A percentile compares a stretch with the other conserved stretches of the same genome.
These are phyloP conservation scores for Plasmopara viticola DNA, from an alignment of 352 stramenopile genomes.

Conservation along the genomic window DNA sequence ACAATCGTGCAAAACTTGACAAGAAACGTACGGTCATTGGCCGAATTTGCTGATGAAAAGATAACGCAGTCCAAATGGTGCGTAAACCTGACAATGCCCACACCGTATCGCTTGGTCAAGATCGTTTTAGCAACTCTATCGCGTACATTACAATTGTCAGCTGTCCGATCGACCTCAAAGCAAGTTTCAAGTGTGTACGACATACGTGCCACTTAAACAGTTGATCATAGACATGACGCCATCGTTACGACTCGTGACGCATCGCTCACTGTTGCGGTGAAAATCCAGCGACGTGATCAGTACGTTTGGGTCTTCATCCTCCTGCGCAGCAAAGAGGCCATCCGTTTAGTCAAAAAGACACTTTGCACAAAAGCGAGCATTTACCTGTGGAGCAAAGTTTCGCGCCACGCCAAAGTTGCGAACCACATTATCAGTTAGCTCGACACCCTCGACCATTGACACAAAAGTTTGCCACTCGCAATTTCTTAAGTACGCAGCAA, in stretches of 20 bases:
- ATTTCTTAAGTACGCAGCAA: no score
- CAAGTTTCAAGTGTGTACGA: background rate
- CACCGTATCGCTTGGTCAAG: slow-evolving; percentile 77
- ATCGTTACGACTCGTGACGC: slow-evolving; percentile 69
- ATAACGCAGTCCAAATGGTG: slow-evolving; percentile 83
- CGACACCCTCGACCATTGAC: slow-evolving; percentile 21
- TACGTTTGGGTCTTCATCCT: slow-evolving; percentile 61
- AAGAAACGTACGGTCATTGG: slow-evolving; percentile 53
- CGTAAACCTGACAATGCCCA: slow-evolving; percentile 71
- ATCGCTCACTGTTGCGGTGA: slow-evolving; percentile 72
- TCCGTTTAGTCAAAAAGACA: slow-evolving; percentile 3
- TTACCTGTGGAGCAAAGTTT: slow-evolving; percentile 60
- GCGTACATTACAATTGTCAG: slow-evolving; percentile 1
- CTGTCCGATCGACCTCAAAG: background rate
- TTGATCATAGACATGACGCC: slow-evolving; percentile 78
- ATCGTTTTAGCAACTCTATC: slow-evolving; percentile 78
- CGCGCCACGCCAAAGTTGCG: slow-evolving; percentile 60
- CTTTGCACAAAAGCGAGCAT: background rate
- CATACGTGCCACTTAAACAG: slow-evolving; percentile 62
- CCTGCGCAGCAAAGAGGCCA: slow-evolving; percentile 12
- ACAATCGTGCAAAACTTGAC: no score
- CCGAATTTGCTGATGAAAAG: slow-evolving; percentile 71
- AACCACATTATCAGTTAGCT: slow-evolving; percentile 53
- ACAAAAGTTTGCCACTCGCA: background rate
- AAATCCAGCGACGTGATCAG: slow-evolving; percentile 65